A percentile compares a stretch with the other conserved stretches of the same genome.
These are phyloP conservation scores for Phytopythium delawarense DNA, from an alignment of 352 stramenopile species.

Conservation along the genomic window DNA sequence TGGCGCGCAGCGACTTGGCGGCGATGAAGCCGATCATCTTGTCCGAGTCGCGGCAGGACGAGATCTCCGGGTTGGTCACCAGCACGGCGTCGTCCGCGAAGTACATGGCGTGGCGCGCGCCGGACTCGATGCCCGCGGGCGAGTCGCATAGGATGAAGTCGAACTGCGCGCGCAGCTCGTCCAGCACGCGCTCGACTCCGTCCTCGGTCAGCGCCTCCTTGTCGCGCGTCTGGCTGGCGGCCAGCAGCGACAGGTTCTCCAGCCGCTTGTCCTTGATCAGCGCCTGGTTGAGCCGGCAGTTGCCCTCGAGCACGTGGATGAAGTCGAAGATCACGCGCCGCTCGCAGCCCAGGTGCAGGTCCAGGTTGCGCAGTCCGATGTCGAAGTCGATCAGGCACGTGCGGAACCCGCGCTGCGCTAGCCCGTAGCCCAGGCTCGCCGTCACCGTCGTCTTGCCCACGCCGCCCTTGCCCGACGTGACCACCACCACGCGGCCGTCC, in stretches of 20 bases:
- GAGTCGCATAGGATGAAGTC: conserved; percentile 91
- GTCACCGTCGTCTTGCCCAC: conserved; percentile 92
- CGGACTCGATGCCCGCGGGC: conserved; percentile 88
- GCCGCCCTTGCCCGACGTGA: conserved; percentile 91
- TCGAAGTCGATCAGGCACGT: conserved; percentile 94
- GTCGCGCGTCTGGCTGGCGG: conserved; percentile 88
- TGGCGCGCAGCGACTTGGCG: conserved; percentile 82
- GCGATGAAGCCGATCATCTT: conserved; percentile 96
- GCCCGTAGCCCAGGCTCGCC: conserved; percentile 81
- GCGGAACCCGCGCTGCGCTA: conserved; percentile 76
- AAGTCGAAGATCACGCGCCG: conserved; percentile 94
- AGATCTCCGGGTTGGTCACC: conserved; percentile 94
- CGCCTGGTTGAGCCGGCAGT: conserved; percentile 87
- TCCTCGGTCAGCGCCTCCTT: conserved; percentile 89
- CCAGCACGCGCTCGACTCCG: conserved; percentile 80
- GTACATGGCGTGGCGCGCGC: conserved; percentile 90
- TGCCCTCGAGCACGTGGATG: conserved; percentile 91
- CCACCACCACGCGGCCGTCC: conserved; percentile 76
- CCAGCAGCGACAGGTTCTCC: conserved; percentile 79
- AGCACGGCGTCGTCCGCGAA: conserved; percentile 92
- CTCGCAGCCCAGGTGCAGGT: conserved; percentile 91
- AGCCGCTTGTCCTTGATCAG: conserved; percentile 91
- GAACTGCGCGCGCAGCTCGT: conserved; percentile 78
- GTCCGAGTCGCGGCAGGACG: conserved; percentile 90
- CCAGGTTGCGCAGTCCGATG: conserved; percentile 91